Evolutionary conservation across 345 rosid species (phyloP).

Genomic region (Salix udensis): DNA sequence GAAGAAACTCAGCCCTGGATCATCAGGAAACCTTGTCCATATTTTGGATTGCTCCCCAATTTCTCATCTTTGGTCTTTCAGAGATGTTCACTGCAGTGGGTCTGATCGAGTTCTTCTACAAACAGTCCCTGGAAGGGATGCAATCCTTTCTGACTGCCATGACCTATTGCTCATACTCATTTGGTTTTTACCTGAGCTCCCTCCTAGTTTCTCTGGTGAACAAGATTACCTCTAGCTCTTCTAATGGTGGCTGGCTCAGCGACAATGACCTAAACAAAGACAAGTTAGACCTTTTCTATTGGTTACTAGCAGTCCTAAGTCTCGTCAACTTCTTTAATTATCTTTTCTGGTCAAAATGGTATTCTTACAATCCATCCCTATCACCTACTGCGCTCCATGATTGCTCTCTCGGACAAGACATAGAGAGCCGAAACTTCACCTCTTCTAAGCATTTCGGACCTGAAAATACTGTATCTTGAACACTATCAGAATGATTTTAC

Average conservation of each 20-base stretch:
- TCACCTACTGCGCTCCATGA: conserved; percentile 13
- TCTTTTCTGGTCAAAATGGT: conserved; percentile 55
- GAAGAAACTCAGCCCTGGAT: conserved; percentile 30
- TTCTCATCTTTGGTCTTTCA: conserved; percentile 55
- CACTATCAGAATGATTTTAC: neutral
- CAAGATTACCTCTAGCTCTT: conserved; percentile 35
- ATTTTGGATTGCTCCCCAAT: conserved; percentile 72
- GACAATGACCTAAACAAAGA: conserved; percentile 52
- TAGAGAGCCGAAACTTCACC: conserved; percentile 32
- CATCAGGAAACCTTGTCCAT: conserved; percentile 34
- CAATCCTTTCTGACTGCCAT: conserved; percentile 58
- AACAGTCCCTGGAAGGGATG: conserved; percentile 59
- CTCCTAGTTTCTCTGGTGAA: conserved; percentile 57
- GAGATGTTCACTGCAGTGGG: conserved; percentile 76
- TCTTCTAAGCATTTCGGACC: conserved; percentile 1
- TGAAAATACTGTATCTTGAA: conserved; percentile 3
- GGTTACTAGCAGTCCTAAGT: conserved; percentile 60
- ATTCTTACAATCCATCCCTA: conserved; percentile 44
- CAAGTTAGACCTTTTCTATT: conserved; percentile 61
- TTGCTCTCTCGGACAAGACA: conserved; percentile 23
- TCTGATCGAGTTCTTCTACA: conserved; percentile 66
- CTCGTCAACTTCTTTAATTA: conserved; percentile 49
- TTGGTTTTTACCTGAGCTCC: conserved; percentile 66
- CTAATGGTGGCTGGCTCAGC: conserved; percentile 55
- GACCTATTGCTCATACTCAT: conserved; percentile 62